Conservation (phyloP, 495 filamentous ascomycete genomes). For the Daldinia concentrica region DNA sequence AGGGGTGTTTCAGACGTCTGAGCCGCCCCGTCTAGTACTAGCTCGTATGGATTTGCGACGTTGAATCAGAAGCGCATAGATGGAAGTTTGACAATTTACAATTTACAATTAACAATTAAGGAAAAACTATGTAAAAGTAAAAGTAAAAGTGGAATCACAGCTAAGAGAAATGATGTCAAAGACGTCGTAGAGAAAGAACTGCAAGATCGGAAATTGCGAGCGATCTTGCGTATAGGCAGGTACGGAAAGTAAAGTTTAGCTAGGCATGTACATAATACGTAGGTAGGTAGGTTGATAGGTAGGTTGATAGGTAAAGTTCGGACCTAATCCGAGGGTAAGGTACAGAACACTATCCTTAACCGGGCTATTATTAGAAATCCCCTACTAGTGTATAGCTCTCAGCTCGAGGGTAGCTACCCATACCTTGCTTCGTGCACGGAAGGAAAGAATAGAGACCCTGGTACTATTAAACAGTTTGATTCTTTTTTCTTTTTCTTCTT, state of each 20-base stretch:
- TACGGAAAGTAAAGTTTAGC: slow-evolving; percentile 21
- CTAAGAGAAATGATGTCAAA: slow-evolving; percentile 18
- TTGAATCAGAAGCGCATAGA: slow-evolving; percentile 25
- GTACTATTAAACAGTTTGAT: not conserved
- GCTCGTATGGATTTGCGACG: slow-evolving; percentile 23
- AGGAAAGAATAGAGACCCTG: not conserved
- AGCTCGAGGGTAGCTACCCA: not conserved
- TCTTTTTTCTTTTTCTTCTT: no score
- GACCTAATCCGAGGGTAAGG: slow-evolving; percentile 5
- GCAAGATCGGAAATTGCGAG: slow-evolving; percentile 42
- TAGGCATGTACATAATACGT: slow-evolving; percentile 15
- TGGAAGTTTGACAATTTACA: not conserved
- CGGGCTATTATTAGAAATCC: slow-evolving; percentile 33
- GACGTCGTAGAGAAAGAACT: slow-evolving; percentile 21
- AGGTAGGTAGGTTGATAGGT: no score
- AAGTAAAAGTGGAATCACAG: not conserved
- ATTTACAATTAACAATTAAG: not conserved
- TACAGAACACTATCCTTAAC: slow-evolving; percentile 7
- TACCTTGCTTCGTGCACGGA: slow-evolving; percentile 6
- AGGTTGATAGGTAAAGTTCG: not conserved
- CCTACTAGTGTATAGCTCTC: not conserved
- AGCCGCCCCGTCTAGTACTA: slow-evolving; percentile 35
- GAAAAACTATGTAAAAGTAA: no score
- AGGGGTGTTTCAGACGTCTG: slow-evolving; percentile 43
- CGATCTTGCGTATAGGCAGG: slow-evolving; percentile 36